Evolutionary conservation across 345 rosid genomes (phyloP).

Genomic region (Boechera divaricarpa): DNA sequence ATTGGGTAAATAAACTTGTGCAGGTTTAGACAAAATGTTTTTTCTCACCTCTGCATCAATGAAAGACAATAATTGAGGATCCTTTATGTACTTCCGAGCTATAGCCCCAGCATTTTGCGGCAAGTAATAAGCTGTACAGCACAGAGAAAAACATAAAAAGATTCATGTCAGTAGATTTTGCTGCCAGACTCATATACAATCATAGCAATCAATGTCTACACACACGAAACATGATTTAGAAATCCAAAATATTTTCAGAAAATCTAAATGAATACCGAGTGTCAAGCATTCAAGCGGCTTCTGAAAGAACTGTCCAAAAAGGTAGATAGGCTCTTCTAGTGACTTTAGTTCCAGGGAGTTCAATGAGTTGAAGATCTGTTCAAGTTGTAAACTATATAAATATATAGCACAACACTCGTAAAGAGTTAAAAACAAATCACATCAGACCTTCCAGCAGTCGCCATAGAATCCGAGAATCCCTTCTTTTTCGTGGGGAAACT

Average conservation of each 20-base stretch:
- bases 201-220: neutral
- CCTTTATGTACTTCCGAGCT: constrained; percentile 88
- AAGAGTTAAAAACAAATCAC: constrained; percentile 38
- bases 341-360: constrained; percentile 93
- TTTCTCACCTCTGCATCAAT: constrained; percentile 88
- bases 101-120: constrained; percentile 94
- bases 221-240: neutral
- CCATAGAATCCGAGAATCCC: constrained; percentile 86
- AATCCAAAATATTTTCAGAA: neutral
- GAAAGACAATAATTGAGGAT: constrained; percentile 82
- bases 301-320: constrained; percentile 93
- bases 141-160: constrained; percentile 25
- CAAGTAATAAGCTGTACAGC: constrained; percentile 73
- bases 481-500: constrained; percentile 87
- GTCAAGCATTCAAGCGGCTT: constrained; percentile 90
- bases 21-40: constrained; percentile 20
- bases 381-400: constrained; percentile 17
- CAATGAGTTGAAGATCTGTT: constrained; percentile 83
- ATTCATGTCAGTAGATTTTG: constrained; percentile 16
- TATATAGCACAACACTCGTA: neutral
- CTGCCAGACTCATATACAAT: neutral
- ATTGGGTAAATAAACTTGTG: neutral
- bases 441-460: constrained; percentile 85
- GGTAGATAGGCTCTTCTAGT: constrained; percentile 93
- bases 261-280: constrained; percentile 54